phyloP scores from a whole-genome alignment of 225 moss, liverwort and hornwort genomes.

The Climacium dendroides region DNA sequence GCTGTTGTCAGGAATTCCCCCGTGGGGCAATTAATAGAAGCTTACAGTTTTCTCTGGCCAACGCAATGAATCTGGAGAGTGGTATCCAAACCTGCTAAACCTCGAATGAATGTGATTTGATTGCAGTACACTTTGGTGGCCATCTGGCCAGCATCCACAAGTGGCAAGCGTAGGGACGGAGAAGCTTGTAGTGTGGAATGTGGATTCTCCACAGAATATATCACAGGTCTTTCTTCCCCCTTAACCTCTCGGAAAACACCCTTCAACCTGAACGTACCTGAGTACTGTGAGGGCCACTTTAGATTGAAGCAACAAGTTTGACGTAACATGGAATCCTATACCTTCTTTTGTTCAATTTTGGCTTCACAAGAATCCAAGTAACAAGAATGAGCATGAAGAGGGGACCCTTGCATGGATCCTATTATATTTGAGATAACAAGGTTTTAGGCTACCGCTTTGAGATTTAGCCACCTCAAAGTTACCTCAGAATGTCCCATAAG shows the following conservation, averaged over 20 bases:
- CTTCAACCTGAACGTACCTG: background rate
- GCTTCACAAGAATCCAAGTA: background rate
- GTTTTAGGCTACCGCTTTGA: background rate
- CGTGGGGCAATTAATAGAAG: background rate
- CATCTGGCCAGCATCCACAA: constrained; percentile 63
- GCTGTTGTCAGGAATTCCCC: background rate
- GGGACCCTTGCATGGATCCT: background rate
- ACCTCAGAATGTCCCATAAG: background rate
- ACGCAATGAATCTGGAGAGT: background rate
- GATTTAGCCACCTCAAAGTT: background rate
- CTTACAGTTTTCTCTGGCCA: background rate
- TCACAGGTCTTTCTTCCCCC: constrained; percentile 34
- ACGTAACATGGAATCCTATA: background rate
- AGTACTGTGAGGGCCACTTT: background rate
- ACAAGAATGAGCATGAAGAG: background rate
- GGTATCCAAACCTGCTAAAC: background rate
- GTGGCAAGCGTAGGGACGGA: constrained; percentile 65
- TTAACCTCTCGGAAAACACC: background rate
- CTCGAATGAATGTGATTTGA: background rate
- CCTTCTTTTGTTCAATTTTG: background rate
- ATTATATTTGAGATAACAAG: background rate
- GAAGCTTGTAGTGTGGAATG: constrained; percentile 63
- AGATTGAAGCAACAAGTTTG: background rate
- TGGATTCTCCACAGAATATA: constrained; percentile 31
- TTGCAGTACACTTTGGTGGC: constrained; percentile 91